These are phyloP conservation scores for Ophiostoma populinum DNA, from an alignment of 2,329 filamentous ascomycete species.

Conservation along the genomic window DNA sequence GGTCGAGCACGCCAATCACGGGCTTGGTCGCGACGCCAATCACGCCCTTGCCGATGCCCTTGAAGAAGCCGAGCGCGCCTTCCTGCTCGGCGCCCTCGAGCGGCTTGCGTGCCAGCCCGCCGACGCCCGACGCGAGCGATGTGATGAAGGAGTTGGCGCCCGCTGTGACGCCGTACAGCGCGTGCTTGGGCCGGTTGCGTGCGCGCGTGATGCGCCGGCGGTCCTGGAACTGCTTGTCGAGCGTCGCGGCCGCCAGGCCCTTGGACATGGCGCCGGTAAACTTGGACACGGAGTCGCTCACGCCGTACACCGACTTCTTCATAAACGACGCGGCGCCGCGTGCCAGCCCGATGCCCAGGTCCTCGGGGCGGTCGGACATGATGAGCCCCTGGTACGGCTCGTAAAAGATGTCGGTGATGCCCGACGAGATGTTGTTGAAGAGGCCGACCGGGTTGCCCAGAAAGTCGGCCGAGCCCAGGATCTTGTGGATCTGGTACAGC, in stretches of 20 bases:
- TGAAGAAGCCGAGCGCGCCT: slow-evolving; percentile 85
- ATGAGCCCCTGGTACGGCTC: slow-evolving; percentile 95
- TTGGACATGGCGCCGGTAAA: slow-evolving; percentile 96
- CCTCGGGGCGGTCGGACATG: slow-evolving; percentile 87
- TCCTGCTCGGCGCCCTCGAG: slow-evolving; percentile 93
- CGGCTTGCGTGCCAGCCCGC: slow-evolving; percentile 81
- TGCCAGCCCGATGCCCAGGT: slow-evolving; percentile 85
- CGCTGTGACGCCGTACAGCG: slow-evolving; percentile 85
- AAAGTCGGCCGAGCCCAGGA: slow-evolving; percentile 93
- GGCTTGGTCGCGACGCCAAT: slow-evolving; percentile 93
- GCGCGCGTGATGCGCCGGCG: slow-evolving; percentile 83
- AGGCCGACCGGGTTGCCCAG: slow-evolving; percentile 91
- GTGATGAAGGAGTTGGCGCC: slow-evolving; percentile 90
- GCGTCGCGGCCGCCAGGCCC: slow-evolving; percentile 80
- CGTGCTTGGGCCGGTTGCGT: slow-evolving; percentile 90
- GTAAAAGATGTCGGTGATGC: slow-evolving; percentile 96
- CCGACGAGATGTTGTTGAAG: slow-evolving; percentile 96
- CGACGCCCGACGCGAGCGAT: slow-evolving; percentile 83
- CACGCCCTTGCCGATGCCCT: slow-evolving; percentile 89
- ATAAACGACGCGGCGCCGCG: slow-evolving; percentile 94
- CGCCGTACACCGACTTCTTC: slow-evolving; percentile 96
- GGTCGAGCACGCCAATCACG: slow-evolving; percentile 87
- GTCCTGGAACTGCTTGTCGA: slow-evolving; percentile 98
- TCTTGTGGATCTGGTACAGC: slow-evolving; percentile 90
- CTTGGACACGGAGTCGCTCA: slow-evolving; percentile 94